phyloP scores from a whole-genome alignment of 495 filamentous ascomycete species.

The Daldinia caldariorum region DNA sequence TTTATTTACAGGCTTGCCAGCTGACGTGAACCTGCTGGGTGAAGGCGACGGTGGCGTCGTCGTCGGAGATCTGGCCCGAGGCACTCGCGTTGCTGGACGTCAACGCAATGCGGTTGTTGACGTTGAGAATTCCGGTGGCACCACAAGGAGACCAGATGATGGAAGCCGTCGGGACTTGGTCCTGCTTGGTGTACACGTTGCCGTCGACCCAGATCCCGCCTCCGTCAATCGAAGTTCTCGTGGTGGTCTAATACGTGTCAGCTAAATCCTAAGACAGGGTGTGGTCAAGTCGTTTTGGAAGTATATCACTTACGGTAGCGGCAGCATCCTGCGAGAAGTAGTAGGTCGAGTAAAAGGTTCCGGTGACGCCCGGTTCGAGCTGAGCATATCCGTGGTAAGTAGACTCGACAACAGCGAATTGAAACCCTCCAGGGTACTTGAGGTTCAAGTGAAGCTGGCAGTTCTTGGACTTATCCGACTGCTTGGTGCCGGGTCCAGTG shows the following conservation, averaged over 20 bases:
- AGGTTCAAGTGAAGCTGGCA: constrained; percentile 68
- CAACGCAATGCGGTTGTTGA: constrained; percentile 67
- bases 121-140: constrained; percentile 65
- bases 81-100: constrained; percentile 57
- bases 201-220: constrained; percentile 57
- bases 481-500: constrained; percentile 58
- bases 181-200: constrained; percentile 67
- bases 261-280: not conserved
- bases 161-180: constrained; percentile 61
- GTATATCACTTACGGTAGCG: constrained; percentile 48
- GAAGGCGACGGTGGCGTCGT: constrained; percentile 66
- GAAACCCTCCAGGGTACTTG: constrained; percentile 68
- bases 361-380: constrained; percentile 63
- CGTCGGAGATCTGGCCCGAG: constrained; percentile 61
- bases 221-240: constrained; percentile 59
- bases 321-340: constrained; percentile 64
- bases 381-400: constrained; percentile 68
- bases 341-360: constrained; percentile 65
- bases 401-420: constrained; percentile 63
- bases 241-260: constrained; percentile 53
- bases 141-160: constrained; percentile 67
- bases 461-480: constrained; percentile 62
- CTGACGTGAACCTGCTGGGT: constrained; percentile 64
- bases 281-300: not conserved
- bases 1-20: constrained; percentile 58